These are phyloP conservation scores for Cynanchum wilfordii DNA, from an alignment of 257 asterid genomes.

Conservation along the genomic window DNA sequence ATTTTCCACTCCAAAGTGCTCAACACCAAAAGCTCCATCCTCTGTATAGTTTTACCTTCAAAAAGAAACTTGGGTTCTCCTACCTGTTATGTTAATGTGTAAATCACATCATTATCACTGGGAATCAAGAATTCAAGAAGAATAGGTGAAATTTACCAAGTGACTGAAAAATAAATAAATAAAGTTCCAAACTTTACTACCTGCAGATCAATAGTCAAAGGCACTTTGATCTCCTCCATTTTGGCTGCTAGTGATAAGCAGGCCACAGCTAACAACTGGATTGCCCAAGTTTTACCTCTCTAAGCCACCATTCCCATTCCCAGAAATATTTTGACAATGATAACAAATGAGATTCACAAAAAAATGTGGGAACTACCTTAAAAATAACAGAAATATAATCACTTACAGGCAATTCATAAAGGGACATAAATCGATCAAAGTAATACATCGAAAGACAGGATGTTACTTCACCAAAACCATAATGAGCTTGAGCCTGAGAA, in stretches of 20 bases:
- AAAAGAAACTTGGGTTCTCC: constrained; percentile 50
- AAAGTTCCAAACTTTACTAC: constrained; percentile 22
- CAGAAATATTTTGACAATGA: constrained; percentile 6
- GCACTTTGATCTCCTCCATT: constrained; percentile 60
- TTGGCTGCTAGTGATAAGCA: constrained; percentile 75
- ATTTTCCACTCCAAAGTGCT: constrained; percentile 63
- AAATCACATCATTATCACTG: constrained; percentile 12
- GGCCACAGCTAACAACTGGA: constrained; percentile 58
- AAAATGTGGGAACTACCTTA: constrained; percentile 11
- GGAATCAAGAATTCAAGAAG: neutral
- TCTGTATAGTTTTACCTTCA: constrained; percentile 50
- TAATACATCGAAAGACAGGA: constrained; percentile 34
- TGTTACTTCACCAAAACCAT: constrained; percentile 32
- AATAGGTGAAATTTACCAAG: neutral
- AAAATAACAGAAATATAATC: constrained; percentile 11
- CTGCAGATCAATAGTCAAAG: constrained; percentile 55
- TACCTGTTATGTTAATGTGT: constrained; percentile 37
- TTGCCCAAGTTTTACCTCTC: constrained; percentile 50
- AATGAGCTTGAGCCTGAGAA: constrained; percentile 31
- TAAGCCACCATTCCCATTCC: constrained; percentile 13
- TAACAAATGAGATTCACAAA: constrained; percentile 15
- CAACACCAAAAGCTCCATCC: constrained; percentile 75
- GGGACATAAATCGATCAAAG: constrained; percentile 36
- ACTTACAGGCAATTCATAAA: constrained; percentile 35
- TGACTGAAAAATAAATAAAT: neutral